Percentiles rank a stretch among this genome's conserved stretches.
These are phyloP conservation scores for Botrytis hyacinthi DNA, from an alignment of 2,329 filamentous ascomycete genomes.

Conservation along the genomic window DNA sequence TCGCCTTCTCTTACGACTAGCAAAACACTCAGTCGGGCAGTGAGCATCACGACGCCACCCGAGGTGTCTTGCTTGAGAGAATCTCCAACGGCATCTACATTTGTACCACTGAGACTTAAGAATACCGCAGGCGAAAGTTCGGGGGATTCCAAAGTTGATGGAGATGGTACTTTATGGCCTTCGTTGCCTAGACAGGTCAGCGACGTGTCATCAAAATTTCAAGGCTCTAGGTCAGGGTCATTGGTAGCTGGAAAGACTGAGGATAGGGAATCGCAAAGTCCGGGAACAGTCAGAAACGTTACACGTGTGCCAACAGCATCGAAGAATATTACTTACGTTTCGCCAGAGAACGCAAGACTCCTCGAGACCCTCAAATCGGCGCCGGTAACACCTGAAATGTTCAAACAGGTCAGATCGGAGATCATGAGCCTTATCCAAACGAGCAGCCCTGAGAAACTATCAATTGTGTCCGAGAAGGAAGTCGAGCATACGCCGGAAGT, in stretches of 20 bases:
- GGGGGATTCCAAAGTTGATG: neutral
- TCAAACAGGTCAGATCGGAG: neutral
- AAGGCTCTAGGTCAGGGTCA: neutral
- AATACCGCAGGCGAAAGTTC: neutral
- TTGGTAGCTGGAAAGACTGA: neutral
- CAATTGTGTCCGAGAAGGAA: no score
- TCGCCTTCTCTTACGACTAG: neutral
- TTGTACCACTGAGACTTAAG: no score
- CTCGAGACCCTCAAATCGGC: neutral
- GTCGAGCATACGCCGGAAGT: neutral
- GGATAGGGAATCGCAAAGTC: rapidly evolving
- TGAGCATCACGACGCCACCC: neutral
- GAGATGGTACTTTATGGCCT: neutral
- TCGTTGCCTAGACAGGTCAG: neutral
- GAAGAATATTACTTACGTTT: rapidly evolving
- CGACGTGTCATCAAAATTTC: neutral
- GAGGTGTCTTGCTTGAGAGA: neutral
- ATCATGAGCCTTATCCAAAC: neutral
- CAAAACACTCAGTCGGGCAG: rapidly evolving
- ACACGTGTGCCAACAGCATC: rapidly evolving
- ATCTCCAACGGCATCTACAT: neutral
- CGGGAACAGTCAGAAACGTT: neutral
- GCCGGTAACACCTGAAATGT: neutral
- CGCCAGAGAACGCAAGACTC: neutral
- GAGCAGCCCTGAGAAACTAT: neutral